Evolutionary conservation across 345 rosid species (phyloP), one percentile per base, ranked within the genome.

Genomic region (Geranium brycei): DNA sequence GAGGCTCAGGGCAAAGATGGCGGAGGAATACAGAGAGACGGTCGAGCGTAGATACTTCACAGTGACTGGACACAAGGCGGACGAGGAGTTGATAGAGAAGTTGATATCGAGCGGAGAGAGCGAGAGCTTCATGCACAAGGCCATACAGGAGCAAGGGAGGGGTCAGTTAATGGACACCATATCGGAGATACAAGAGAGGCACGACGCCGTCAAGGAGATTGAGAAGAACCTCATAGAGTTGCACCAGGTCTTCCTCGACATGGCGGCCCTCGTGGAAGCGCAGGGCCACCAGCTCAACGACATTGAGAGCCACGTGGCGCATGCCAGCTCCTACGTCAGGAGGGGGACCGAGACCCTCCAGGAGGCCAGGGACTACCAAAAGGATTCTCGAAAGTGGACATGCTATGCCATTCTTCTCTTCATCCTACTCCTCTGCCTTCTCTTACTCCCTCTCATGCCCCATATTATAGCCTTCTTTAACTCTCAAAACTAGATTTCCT

Each of bases 201-300:
- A 81, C 10, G 95, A 87, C 30, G 89, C 91, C 0, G 86, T 91
- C 13, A 89, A 82, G 78, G 95, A 87, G 77, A 88, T 91, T 31
- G 96, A 91, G 79, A 89, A 82, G 84, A 91, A 84, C 65, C 68
- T 89, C 64, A 58, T 85, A 1, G 98, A 87, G 68, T 81, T 91
- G 2, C 95, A 89, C 67, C 92, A 87, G 80, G 85, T 91, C 11
- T 91, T 91, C 76, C 64, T 89, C 63, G 92, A 89, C 71, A 87
- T 91, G 98, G 96, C 95, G 4, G 87, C 85, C 7, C 71, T 88
- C 0, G 91, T 87, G 32, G 96, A 91, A 72, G 80, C 95, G 31
- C 97, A 86, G 62, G 91, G 96, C 5, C 95, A 87, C 38, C 96
- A 88, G n/a, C 85, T 91, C 17, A 83, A 87, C 18, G 85, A 88